Percentiles rank a stretch among this genome's conserved stretches.
Conservation (phyloP, 2,329 filamentous ascomycete genomes). For the Cordyceps sp. region DNA sequence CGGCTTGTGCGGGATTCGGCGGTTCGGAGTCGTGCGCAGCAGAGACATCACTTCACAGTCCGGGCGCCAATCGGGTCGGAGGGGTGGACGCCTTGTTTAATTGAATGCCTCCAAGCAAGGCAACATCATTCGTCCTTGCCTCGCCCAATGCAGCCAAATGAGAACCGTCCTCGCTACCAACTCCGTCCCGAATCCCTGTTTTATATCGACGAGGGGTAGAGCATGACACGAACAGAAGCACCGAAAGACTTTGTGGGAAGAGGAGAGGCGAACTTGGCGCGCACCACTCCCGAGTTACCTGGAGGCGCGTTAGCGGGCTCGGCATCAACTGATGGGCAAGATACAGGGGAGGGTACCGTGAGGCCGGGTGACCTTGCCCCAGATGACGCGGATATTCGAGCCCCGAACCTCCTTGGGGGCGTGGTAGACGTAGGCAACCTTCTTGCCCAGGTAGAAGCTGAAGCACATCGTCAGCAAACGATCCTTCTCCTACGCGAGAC, state of each 20-base stretch:
- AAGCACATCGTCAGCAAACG: slow-evolving; percentile 10
- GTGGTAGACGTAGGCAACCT: slow-evolving; percentile 97
- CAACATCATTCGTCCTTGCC: slow-evolving; percentile 37
- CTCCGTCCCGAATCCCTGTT: slow-evolving; percentile 36
- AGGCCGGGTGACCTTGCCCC: slow-evolving; percentile 93
- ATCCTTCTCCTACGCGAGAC: too few relatives aligned
- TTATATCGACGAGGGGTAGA: slow-evolving; percentile 98
- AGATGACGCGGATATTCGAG: slow-evolving; percentile 98
- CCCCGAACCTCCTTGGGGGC: slow-evolving; percentile 87
- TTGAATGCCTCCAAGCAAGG: slow-evolving; percentile 38
- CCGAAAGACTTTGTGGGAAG: slow-evolving; percentile 94
- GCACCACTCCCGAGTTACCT: slow-evolving; percentile 97
- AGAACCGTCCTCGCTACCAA: slow-evolving; percentile 47
- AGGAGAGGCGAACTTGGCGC: slow-evolving; percentile 92
- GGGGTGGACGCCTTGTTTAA: slow-evolving; percentile 32
- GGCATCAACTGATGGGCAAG: background rate
- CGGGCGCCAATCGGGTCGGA: slow-evolving; percentile 11
- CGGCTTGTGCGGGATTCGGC: too few relatives aligned
- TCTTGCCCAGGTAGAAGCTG: slow-evolving; percentile 96
- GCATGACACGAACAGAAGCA: slow-evolving; percentile 89
- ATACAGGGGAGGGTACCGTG: slow-evolving; percentile 51
- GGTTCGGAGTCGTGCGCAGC: background rate
- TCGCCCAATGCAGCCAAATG: slow-evolving; percentile 42
- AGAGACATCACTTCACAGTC: background rate
- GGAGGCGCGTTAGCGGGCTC: background rate